A percentile compares a stretch with the other conserved stretches of the same genome.
Conservation (phyloP, 2,329 filamentous ascomycete species). For the Periconia digitata region DNA sequence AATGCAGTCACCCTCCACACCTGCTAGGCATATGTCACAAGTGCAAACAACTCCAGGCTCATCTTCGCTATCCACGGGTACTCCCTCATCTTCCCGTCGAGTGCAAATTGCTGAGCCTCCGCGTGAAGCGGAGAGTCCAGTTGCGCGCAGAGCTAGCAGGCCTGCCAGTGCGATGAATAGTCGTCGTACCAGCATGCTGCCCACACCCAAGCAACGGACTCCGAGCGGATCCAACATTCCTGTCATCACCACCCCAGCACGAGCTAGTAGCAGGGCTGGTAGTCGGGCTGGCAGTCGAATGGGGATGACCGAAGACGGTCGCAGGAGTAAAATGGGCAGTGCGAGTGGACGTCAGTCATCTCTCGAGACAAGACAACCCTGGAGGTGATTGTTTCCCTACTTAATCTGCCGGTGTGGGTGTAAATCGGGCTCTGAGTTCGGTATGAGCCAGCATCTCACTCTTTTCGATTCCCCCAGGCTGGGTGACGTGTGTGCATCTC, state of each 20-base stretch:
- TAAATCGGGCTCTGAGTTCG: neutral
- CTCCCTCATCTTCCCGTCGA: constrained; percentile 28
- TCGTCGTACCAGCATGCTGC: constrained; percentile 33
- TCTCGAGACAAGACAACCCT: constrained; percentile 21
- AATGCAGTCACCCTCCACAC: constrained; percentile 34
- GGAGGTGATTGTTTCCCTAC: constrained; percentile 19
- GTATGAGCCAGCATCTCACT: neutral
- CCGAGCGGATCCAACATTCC: constrained; percentile 21
- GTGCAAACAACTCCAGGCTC: constrained; percentile 24
- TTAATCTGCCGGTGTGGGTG: neutral
- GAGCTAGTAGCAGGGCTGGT: constrained; percentile 10
- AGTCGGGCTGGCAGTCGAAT: constrained; percentile 24
- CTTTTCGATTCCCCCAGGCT: no score
- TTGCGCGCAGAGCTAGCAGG: constrained; percentile 25
- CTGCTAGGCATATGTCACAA: constrained; percentile 24
- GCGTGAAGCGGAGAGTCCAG: constrained; percentile 28
- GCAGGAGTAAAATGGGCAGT: constrained; percentile 16
- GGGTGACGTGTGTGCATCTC: no score
- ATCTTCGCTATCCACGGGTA: constrained; percentile 16
- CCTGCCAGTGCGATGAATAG: constrained; percentile 33
- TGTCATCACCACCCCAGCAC: constrained; percentile 17
- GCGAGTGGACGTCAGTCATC: constrained; percentile 18
- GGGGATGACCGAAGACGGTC: constrained; percentile 25
- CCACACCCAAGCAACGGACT: constrained; percentile 29
- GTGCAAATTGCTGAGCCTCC: constrained; percentile 23